phyloP scores from a whole-genome alignment of 2,329 filamentous ascomycete species.

The Immersiporthe knoxdaviesiana region DNA sequence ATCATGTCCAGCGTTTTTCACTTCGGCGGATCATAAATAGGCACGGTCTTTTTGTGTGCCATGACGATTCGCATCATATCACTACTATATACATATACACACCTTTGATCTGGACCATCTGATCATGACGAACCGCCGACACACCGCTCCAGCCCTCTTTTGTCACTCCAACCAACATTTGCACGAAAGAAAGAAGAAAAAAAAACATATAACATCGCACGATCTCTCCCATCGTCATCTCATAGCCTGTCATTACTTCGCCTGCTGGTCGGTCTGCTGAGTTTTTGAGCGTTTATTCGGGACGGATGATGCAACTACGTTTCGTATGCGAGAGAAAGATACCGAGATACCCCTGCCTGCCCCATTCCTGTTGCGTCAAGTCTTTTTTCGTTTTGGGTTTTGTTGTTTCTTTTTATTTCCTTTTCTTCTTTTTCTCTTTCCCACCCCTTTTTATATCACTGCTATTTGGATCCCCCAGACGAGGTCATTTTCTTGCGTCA shows the following conservation, averaged over 20 bases:
- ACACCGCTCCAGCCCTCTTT: not conserved
- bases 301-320: slow-evolving; percentile 30
- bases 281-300: slow-evolving; percentile 28
- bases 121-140: slow-evolving; percentile 4
- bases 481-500: slow-evolving; percentile 21
- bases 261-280: slow-evolving; percentile 27
- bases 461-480: slow-evolving; percentile 5
- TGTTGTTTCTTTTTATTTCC: not conserved
- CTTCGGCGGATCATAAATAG: slow-evolving; percentile 29
- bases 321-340: slow-evolving; percentile 31
- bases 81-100: slow-evolving; percentile 5
- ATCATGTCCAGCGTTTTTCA: slow-evolving; percentile 31
- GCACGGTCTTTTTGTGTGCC: not conserved
- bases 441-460: not conserved
- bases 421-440: not conserved
- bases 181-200: not conserved
- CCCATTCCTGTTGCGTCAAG: slow-evolving; percentile 13
- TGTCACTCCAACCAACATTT: not conserved
- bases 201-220: not conserved
- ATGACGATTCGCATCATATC: slow-evolving; percentile 13
- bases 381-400: not conserved
- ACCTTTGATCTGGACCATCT: slow-evolving; percentile 3
- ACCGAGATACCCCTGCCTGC: slow-evolving; percentile 30
- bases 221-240: slow-evolving; percentile 10
- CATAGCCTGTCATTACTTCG: slow-evolving; percentile 9